These are phyloP conservation scores for Lachnellula subtilissima DNA, from an alignment of 2,329 filamentous ascomycete species.

Conservation along the genomic window DNA sequence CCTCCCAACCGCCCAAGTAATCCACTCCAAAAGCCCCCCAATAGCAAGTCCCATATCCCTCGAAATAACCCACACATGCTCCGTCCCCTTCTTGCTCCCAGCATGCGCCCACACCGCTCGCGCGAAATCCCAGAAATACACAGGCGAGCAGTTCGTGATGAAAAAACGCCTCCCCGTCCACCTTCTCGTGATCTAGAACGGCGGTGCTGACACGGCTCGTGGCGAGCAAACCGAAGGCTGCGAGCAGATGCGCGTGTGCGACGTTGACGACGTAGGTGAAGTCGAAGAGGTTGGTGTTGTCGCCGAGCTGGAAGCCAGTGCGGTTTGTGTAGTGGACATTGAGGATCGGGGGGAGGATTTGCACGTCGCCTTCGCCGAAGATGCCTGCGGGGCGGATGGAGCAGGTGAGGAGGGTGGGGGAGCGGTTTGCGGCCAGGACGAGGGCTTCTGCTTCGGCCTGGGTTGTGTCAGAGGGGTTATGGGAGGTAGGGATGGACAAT, in stretches of 20 bases:
- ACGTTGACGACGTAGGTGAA: constrained; percentile 67
- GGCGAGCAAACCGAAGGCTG: constrained; percentile 49
- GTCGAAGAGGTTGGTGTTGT: constrained; percentile 66
- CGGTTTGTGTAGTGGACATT: constrained; percentile 64
- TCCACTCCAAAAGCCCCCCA: constrained; percentile 50
- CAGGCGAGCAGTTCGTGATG: constrained; percentile 81
- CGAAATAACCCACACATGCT: constrained; percentile 51
- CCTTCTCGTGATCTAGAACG: constrained; percentile 65
- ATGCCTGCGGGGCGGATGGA: constrained; percentile 83
- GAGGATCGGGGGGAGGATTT: constrained; percentile 69
- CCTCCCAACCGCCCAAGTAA: constrained; percentile 45
- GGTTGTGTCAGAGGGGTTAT: not conserved
- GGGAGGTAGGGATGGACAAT: not conserved
- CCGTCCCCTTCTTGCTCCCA: constrained; percentile 47
- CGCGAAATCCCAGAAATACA: constrained; percentile 89
- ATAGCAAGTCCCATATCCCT: constrained; percentile 47
- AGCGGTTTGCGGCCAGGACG: constrained; percentile 71
- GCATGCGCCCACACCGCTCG: constrained; percentile 68
- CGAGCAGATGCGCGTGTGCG: constrained; percentile 77
- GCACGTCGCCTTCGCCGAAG: constrained; percentile 83
- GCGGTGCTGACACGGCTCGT: constrained; percentile 37
- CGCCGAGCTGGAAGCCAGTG: constrained; percentile 74
- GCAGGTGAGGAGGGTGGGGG: constrained; percentile 63
- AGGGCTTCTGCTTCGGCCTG: constrained; percentile 74
- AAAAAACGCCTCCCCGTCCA: constrained; percentile 89